Percentiles rank a stretch among this genome's conserved stretches.
Conservation (phyloP, 1,284 basidiomycete genomes). For the Abortiporus biennis region DNA sequence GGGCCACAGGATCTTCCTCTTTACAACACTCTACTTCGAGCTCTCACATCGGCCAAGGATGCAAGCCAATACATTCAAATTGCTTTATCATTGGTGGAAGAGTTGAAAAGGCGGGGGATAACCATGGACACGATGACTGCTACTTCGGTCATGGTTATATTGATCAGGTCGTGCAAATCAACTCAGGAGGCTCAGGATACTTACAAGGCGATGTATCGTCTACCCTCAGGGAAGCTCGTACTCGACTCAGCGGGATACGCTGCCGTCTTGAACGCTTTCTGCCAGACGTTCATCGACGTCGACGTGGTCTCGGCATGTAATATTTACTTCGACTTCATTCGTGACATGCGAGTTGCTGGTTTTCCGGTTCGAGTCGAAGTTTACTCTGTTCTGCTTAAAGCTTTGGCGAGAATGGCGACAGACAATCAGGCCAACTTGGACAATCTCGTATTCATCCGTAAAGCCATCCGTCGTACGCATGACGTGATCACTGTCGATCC, state of each 20-base stretch:
- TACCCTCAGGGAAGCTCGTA: constrained; percentile 24
- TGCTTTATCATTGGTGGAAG: constrained; percentile 48
- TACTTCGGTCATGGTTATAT: constrained; percentile 48
- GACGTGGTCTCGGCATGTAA: constrained; percentile 23
- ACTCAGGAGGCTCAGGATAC: constrained; percentile 56
- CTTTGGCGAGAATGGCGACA: constrained; percentile 33
- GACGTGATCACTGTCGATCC: constrained; percentile 76
- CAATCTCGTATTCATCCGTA: constrained; percentile 39
- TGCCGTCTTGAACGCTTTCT: constrained; percentile 58
- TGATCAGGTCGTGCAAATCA: constrained; percentile 48
- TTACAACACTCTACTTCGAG: constrained; percentile 52
- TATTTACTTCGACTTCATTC: constrained; percentile 73
- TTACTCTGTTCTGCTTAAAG: constrained; percentile 69
- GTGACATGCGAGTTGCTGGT: constrained; percentile 75
- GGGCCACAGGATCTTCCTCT: constrained; percentile 32
- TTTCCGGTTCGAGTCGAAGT: constrained; percentile 51
- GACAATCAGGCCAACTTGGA: constrained; percentile 16
- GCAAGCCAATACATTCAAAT: constrained; percentile 38
- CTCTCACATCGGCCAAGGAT: constrained; percentile 29
- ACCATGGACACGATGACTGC: constrained; percentile 33
- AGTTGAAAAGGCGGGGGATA: constrained; percentile 34
- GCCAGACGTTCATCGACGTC: constrained; percentile 42
- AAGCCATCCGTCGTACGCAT: constrained; percentile 65
- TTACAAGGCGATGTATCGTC: constrained; percentile 42
- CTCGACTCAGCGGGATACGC: constrained; percentile 55